Base-by-base conservation (phyloP, 345 rosid species). In the Iberis pinnata region DNA sequence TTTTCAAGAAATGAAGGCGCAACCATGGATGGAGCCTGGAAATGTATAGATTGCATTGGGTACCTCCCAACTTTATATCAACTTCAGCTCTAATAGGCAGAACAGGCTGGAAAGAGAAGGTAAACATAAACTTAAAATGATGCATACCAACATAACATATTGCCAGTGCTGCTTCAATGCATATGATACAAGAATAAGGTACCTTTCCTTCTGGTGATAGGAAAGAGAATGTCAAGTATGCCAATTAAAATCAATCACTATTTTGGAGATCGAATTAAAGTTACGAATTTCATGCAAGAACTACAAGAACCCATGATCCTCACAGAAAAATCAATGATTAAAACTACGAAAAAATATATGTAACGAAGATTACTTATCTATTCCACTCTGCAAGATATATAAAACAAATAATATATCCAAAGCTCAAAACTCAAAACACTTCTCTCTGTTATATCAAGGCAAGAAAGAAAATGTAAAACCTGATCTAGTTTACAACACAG, bases 11-110 rank as follows among this genome's bases (percentile, higher is more conserved):
- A 57, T 81, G 82, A 62, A 88, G 73, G 20, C 68, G 69, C 75
- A 88, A 69, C 98, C 92, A 92, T 27, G 97, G 96, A 53, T 76
- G 77, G 48, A 92, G 65, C 75, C 85, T 80, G 48, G 86, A 73
- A 70, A 76, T 72, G 57, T 83, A 73, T 18, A 92, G 55, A 64
- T 80, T 85, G 77, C 86, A 88, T 43, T 71, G 80, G 12, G 90
- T 83, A 58, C 98, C 97, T 64, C 95, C 98, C 19, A 92, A 79
- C 78, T 81, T 92, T 71, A 92, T 75, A 76, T 92, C 98, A 70
- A 88, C 73, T 71, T 88, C 98, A 74, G 90, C 95, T 76, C 97
- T 80, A 53, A 92, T 31, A 32, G 94, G 88, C 33, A 76, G 70
- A 43, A 62, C 58, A 11, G 87, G 84, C 98, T 92, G 85, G 69